Base-by-base conservation (phyloP, 192 early-diverging fungal species). In the Diversispora eburnea region DNA sequence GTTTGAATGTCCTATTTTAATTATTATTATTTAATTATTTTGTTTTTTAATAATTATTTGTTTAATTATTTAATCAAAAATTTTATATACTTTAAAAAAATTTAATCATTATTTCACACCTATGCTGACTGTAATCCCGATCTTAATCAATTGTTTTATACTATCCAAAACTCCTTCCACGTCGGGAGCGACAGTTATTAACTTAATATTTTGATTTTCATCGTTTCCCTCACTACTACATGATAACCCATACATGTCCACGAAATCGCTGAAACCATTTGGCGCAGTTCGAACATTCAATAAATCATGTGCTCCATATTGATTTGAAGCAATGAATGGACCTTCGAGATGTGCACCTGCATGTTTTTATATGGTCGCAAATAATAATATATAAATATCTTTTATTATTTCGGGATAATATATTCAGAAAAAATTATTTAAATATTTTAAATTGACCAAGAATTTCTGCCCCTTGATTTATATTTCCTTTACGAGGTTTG, bases 111-210 rank as follows among this genome's bases (percentile, higher is more conserved):
- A 65, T 33, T 33, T 70, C 75, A 52, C 71, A 81, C 86, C 88
- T 20, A 90, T 84, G 48, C 88, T 86, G 19, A 94, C 87, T 39
- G 83, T 84, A 46, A 94, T 85, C 22, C 86, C 89, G 2, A 84
- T 77, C 56, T 82, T 78, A 67, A 88, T 87, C 19, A 93, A 81
- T 43, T 87, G 79, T 13, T 88, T 83, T 43, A 94, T 90, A 22
- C 78, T 72, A 20, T 89, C 87, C 48, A 85, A 81, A 54, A 92
- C 74, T 9, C 92, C 93, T 64, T 88, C 87, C 12, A 94, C 78
- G 62, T 94, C 93, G 1, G 93, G 91, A 5, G 91, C 93, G 33
- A 93, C 77, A 2, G 93, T 94, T 19, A 94, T 85, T 52, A 92
- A 90, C 6, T 84, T 85, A 47, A 88, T 85, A 57, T 83, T 77